Evolutionary conservation across 352 stramenopile species (phyloP), one percentile per base, ranked within the genome.

Genomic region (Globisporangium middletonii): DNA sequence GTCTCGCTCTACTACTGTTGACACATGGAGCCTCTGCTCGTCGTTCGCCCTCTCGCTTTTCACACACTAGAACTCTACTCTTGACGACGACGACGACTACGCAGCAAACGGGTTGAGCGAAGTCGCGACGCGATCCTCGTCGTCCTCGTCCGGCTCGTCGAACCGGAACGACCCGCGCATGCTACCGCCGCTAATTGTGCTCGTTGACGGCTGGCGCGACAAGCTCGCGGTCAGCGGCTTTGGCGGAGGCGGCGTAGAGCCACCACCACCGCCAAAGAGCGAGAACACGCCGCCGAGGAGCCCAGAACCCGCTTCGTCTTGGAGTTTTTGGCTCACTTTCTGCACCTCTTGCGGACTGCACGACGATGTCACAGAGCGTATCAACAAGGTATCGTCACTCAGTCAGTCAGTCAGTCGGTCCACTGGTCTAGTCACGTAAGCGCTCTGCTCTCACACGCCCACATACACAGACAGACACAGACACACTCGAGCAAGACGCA

Each of bases 211-310:
- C 27, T 63, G 48, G 3, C 75, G 78, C 46, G 79, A 72, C 26
- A 64, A 49, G 30, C 52, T 56, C 19, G 77, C 76, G 49, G 43
- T 48, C 43, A 92, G 60, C 9, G 78, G 68, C 53, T 87, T 92
- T 1, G 78, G 75, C 8, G 65, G 46, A 0, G 66, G 53, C 7
- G 78, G 63, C 2, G 72, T 45, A 5, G 70, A 50, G 63, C 59
- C 44, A 58, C 58, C 43, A n/a, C 58, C 51, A 8, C 68, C 71
- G 30, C 78, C 74, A 54, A 89, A 93, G 26, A 90, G 68, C 5
- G 83, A 92, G 44, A 88, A 89, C 26, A 93, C 79, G 27, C 81
- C 75, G 19, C 83, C 79, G 8, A 93, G 69, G 2, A 93, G 50
- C 0, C 83, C 76, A 6, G 67, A 54, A 16, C 50, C 80, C 70